A percentile compares a stretch with the other conserved stretches of the same genome.
Evolutionary conservation across 192 early-diverging fungal species (phyloP).

Genomic region (Backusella luteola): DNA sequence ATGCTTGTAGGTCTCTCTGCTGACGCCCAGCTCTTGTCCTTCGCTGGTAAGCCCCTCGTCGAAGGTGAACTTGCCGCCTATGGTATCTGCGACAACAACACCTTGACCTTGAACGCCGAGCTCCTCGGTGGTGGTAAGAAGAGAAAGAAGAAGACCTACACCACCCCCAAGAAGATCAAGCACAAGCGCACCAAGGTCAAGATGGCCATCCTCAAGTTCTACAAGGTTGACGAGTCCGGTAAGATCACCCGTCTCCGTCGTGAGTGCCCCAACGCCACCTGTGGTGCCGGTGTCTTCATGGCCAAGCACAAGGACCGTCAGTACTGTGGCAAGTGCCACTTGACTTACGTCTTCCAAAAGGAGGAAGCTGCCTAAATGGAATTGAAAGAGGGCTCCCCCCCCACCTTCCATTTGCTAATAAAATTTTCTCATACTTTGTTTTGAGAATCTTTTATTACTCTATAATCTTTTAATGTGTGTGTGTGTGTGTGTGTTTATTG

Average conservation of each 20-base stretch:
- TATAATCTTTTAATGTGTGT: not conserved
- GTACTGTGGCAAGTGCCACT: slow-evolving; percentile 96
- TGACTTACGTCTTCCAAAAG: slow-evolving; percentile 84
- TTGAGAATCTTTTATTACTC: not conserved
- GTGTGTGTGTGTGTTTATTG: not conserved
- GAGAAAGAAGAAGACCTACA: slow-evolving; percentile 99
- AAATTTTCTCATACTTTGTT: not conserved
- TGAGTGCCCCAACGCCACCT: slow-evolving; percentile 95
- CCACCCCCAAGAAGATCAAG: slow-evolving; percentile 99
- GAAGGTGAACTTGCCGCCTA: slow-evolving; percentile 47
- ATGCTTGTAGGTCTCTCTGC: slow-evolving; percentile 49
- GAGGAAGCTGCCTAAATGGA: slow-evolving; percentile 26
- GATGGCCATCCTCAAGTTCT: slow-evolving; percentile 98
- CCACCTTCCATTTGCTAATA: not conserved
- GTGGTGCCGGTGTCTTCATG: slow-evolving; percentile 99
- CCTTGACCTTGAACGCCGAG: slow-evolving; percentile 70
- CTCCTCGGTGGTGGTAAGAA: slow-evolving; percentile 93
- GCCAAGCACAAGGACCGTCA: slow-evolving; percentile 97
- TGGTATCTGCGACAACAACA: slow-evolving; percentile 66
- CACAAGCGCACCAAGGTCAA: slow-evolving; percentile 99
- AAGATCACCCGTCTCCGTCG: slow-evolving; percentile 98
- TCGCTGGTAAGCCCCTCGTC: slow-evolving; percentile 48
- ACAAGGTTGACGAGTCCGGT: slow-evolving; percentile 97
- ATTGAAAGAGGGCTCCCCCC: not conserved
- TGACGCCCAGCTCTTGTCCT: slow-evolving; percentile 56